Evolutionary conservation across 306 rosid genomes (phyloP).

Genomic region (Dryas alaskensis): DNA sequence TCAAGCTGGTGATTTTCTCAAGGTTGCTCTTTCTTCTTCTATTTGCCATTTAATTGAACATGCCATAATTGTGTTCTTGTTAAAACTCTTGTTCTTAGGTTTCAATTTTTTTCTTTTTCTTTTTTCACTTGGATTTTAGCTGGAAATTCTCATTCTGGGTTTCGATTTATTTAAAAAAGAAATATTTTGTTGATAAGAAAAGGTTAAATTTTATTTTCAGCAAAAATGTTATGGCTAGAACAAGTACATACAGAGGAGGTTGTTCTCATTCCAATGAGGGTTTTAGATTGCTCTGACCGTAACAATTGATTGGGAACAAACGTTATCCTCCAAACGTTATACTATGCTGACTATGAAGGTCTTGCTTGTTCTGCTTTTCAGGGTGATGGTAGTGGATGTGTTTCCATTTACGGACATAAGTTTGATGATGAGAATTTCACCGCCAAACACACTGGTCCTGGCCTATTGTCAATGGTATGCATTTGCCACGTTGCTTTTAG

Average conservation of each 20-base stretch:
- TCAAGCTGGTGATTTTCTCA: constrained; percentile 92
- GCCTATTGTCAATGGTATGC: constrained; percentile 85
- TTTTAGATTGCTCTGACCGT: not conserved
- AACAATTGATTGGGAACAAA: not conserved
- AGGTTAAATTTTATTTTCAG: not conserved
- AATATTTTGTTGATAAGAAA: not conserved
- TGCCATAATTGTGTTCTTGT: not conserved
- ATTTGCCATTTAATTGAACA: not conserved
- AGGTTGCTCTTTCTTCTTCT: constrained; percentile 38
- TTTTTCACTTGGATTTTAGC: no score
- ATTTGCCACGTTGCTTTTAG: constrained; percentile 11
- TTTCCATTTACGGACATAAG: constrained; percentile 83
- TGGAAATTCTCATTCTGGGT: no score
- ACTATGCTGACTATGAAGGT: not conserved
- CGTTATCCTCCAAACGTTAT: not conserved
- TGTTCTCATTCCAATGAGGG: not conserved
- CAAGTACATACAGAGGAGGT: not conserved
- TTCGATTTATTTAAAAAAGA: no score
- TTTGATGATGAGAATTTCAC: constrained; percentile 86
- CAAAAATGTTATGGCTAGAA: not conserved
- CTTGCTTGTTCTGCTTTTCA: constrained; percentile 39
- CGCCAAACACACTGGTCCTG: constrained; percentile 99
- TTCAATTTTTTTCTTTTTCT: not conserved
- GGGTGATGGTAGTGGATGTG: constrained; percentile 99
- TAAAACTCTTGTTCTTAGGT: not conserved